Base-by-base conservation (phyloP, 2,329 filamentous ascomycete genomes). In the Akanthomyces muscarius region DNA sequence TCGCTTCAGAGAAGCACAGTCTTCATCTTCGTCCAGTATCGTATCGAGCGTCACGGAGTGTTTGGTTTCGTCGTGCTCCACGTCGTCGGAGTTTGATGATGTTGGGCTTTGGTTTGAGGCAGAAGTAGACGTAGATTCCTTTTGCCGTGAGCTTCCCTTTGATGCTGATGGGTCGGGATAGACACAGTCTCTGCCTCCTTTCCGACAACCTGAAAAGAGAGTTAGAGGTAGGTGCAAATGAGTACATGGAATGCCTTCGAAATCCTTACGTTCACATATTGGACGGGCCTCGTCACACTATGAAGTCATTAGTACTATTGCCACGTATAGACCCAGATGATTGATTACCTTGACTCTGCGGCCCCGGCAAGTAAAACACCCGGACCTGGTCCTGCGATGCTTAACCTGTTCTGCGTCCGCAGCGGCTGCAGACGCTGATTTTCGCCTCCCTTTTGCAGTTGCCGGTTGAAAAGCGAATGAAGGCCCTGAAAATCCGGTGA, bases 241-340 rank as follows among this genome's bases (percentile, higher is more conserved):
- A 18, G 47, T 14, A 25, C 48, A 51, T 56, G 44, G 51, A 42
- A 18, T 44, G 11, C 23, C 33, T 33, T 33, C 3, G 21, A 45
- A 61, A 25, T 65, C 69, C 82, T 77, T 79, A 89, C 87, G 81
- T 73, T 97, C 93, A 77, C 95, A 98, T 60, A 90, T 83, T 14
- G 95, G 95, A 69, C 88, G 90, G 25, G 81, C 85, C 76, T 99
- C 95, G 73, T 98, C 95, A 74, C 95, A 99, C 90, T 97, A 69
- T 25, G 45, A 62, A n/a, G 33, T 41, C 21, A 48, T 69, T 65
- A 70, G 64, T 48, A 47, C 18, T 59, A 5, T 44, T 44, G 47
- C 21, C 16, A 8, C 5, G 21, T 7, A 6, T 11, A 14, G 6
- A 13, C 8, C 14, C 28, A 50, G 28, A 41, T 42, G 47, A 45